These are phyloP conservation scores for Citrus reticulata DNA, from an alignment of 345 rosid genomes.

Conservation along the genomic window DNA sequence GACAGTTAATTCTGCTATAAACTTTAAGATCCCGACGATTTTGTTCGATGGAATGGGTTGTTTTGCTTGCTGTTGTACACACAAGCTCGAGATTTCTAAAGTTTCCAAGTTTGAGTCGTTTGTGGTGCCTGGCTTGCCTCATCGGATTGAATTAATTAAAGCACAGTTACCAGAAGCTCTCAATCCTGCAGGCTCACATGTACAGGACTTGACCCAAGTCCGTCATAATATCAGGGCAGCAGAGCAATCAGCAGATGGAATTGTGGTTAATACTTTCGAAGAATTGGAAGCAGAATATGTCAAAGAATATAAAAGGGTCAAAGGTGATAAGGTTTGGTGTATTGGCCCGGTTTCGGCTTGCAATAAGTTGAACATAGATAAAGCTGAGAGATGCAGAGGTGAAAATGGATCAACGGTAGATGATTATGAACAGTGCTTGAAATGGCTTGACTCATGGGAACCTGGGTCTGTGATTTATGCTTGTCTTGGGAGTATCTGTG, in stretches of 20 bases:
- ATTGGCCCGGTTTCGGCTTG: slow-evolving; percentile 44
- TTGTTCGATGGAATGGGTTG: slow-evolving; percentile 43
- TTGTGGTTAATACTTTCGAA: slow-evolving; percentile 35
- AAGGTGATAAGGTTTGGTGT: slow-evolving; percentile 36
- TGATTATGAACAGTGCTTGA: background rate
- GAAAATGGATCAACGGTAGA: slow-evolving; percentile 23
- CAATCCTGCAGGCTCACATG: background rate
- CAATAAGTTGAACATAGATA: slow-evolving; percentile 23
- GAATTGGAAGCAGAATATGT: slow-evolving; percentile 33
- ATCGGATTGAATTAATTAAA: slow-evolving; percentile 21
- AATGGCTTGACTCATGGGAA: too few species aligned
- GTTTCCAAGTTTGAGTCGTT: slow-evolving; percentile 27
- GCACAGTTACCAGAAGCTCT: slow-evolving; percentile 37
- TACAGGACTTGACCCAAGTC: slow-evolving; percentile 13
- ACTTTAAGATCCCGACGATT: slow-evolving; percentile 33
- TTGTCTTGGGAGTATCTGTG: too few species aligned
- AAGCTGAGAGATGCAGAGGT: slow-evolving; percentile 33
- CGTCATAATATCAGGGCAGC: slow-evolving; percentile 27
- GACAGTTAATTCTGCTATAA: slow-evolving; percentile 31
- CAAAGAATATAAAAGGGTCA: slow-evolving; percentile 11
- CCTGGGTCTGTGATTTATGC: too few species aligned
- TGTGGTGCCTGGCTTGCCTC: slow-evolving; percentile 35
- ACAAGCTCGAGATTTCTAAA: slow-evolving; percentile 21
- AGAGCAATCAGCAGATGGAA: slow-evolving; percentile 25
- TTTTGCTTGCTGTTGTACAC: slow-evolving; percentile 23